phyloP scores from a whole-genome alignment of 495 filamentous ascomycete species.

The Aspergillus asperescens region DNA sequence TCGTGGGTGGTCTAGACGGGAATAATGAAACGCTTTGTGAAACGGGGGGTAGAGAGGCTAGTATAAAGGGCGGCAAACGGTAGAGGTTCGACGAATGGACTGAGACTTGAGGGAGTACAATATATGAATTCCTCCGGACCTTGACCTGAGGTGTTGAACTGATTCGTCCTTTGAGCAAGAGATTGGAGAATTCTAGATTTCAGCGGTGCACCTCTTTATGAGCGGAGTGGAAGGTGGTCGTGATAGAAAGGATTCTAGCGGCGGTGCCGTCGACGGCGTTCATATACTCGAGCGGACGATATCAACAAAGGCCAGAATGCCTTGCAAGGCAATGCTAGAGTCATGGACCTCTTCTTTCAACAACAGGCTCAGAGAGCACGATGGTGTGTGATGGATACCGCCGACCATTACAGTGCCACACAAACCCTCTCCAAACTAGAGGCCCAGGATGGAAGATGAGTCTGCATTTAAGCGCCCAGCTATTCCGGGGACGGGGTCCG shows the following conservation, averaged over 20 bases:
- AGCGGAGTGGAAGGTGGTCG: neutral
- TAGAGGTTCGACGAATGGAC: slow-evolving; percentile 2
- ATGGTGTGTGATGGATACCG: slow-evolving; percentile 29
- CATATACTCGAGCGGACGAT: slow-evolving; percentile 22
- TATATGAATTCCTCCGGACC: neutral
- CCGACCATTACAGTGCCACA: slow-evolving; percentile 35
- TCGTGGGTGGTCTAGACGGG: slow-evolving; percentile 18
- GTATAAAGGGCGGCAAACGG: slow-evolving; percentile 12
- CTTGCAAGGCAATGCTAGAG: slow-evolving; percentile 37
- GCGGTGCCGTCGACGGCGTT: slow-evolving; percentile 13
- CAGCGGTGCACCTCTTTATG: neutral
- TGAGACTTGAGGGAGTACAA: neutral
- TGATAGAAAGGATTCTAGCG: neutral
- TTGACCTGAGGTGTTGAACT: neutral
- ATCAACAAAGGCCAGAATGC: slow-evolving; percentile 32
- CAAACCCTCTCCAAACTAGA: slow-evolving; percentile 23
- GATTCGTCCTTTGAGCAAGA: neutral
- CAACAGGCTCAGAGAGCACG: slow-evolving; percentile 39
- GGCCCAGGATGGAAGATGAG: slow-evolving; percentile 33
- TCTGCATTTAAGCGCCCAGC: slow-evolving; percentile 42
- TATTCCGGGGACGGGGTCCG: slow-evolving; percentile 13
- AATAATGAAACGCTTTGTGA: slow-evolving; percentile 26
- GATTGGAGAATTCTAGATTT: neutral
- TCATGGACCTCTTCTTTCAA: slow-evolving; percentile 29
- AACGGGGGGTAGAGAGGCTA: slow-evolving; percentile 8